A percentile compares a stretch with the other conserved stretches of the same genome.
phyloP scores from a whole-genome alignment of 805 yeast species.

The Pichia cabralensis region DNA sequence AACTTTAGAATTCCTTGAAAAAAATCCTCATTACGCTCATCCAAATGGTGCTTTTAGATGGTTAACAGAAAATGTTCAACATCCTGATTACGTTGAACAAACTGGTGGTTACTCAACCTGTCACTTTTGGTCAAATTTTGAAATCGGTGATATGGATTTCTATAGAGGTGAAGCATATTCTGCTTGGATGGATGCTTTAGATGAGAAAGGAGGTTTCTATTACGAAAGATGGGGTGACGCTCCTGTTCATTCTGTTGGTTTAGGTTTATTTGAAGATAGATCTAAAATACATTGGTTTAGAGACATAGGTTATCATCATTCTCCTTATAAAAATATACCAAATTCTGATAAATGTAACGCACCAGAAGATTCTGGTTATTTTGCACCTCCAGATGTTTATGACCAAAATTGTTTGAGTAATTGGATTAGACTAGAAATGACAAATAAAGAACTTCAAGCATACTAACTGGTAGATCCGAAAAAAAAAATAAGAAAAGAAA shows the following conservation, averaged over 20 bases:
- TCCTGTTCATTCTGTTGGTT: slow-evolving; percentile 75
- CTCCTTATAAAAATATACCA: slow-evolving; percentile 78
- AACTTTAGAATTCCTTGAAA: slow-evolving; percentile 49
- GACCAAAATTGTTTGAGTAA: slow-evolving; percentile 27
- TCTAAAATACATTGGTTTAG: slow-evolving; percentile 74
- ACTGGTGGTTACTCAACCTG: slow-evolving; percentile 48
- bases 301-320: slow-evolving; percentile 70
- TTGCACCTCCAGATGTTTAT: slow-evolving; percentile 26
- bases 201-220: slow-evolving; percentile 70
- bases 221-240: slow-evolving; percentile 95
- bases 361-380: slow-evolving; percentile 25
- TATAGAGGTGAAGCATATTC: slow-evolving; percentile 61
- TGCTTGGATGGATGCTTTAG: slow-evolving; percentile 56
- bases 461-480: too few relatives aligned
- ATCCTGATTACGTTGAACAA: slow-evolving; percentile 31
- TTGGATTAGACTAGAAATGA: slow-evolving; percentile 30
- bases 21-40: slow-evolving; percentile 51
- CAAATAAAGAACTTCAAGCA: slow-evolving; percentile 25
- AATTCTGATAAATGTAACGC: slow-evolving; percentile 38
- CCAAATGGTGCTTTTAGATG: slow-evolving; percentile 49
- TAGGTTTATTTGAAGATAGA: slow-evolving; percentile 64
- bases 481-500: too few relatives aligned
- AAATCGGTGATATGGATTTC: slow-evolving; percentile 77
- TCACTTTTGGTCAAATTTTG: slow-evolving; percentile 88
- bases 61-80: slow-evolving; percentile 42